A percentile compares a stretch with the other conserved stretches of the same genome.
These are phyloP conservation scores for Yamadazyma conglobata DNA, from an alignment of 1,139 yeast genomes.

Conservation along the genomic window DNA sequence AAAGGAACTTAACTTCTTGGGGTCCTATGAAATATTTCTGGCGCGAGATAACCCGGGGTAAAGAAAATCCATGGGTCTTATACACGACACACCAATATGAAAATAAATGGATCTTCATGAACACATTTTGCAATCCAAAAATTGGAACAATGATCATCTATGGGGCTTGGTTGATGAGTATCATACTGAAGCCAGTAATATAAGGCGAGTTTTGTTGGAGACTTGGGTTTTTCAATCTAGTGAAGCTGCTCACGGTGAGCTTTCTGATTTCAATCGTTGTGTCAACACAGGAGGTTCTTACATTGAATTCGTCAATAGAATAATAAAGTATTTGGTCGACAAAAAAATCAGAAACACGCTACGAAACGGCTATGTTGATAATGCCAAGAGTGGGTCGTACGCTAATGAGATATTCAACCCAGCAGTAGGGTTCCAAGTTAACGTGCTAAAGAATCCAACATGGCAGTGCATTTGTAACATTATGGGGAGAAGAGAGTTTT, in stretches of 20 bases:
- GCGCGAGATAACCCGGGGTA: conserved; percentile 11
- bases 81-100: neutral
- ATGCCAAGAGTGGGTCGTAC: conserved; percentile 12
- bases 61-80: no score
- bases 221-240: neutral
- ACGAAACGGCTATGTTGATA: conserved; percentile 25
- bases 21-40: no score
- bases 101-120: conserved; percentile 1
- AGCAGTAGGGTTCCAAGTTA: conserved; percentile 23
- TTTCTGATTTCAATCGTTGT: no score
- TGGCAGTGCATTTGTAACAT: conserved; percentile 26
- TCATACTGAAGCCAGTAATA: no score
- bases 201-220: no score
- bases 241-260: neutral
- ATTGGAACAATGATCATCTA: neutral
- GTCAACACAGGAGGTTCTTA: conserved; percentile 11
- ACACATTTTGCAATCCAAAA: neutral
- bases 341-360: conserved; percentile 21
- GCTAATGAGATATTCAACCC: conserved; percentile 19
- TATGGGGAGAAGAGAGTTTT: conserved; percentile 31
- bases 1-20: no score
- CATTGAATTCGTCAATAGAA: conserved; percentile 24
- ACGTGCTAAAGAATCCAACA: conserved; percentile 27
- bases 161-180: neutral
- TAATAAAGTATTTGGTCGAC: conserved; percentile 18